phyloP scores from a whole-genome alignment of 1,139 yeast genomes.

The Pichia sp. region DNA sequence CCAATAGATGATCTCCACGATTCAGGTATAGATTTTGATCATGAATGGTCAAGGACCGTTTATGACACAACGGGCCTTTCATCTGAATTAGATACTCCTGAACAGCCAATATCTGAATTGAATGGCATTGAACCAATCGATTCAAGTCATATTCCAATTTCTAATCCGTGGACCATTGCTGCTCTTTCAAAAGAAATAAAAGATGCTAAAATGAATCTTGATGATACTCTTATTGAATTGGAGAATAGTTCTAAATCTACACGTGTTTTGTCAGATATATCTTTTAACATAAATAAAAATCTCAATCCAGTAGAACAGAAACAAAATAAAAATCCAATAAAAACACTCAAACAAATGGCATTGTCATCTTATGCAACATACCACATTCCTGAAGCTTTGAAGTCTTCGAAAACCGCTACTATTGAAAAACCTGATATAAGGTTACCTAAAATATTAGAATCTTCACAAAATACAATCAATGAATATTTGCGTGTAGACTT shows the following conservation, averaged over 20 bases:
- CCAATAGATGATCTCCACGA: no score
- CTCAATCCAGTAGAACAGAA: background rate
- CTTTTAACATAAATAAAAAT: no score
- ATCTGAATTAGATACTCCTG: background rate
- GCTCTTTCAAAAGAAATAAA: constrained; percentile 17
- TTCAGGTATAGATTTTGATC: background rate
- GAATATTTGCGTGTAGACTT: background rate
- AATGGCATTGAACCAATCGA: background rate
- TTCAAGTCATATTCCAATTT: constrained; percentile 21
- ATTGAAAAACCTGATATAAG: background rate
- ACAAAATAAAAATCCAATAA: no score
- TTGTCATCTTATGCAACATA: constrained; percentile 5
- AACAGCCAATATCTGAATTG: no score
- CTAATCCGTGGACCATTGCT: constrained; percentile 30
- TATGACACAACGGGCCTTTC: constrained; percentile 11
- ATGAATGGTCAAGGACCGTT: constrained; percentile 23
- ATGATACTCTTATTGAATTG: background rate
- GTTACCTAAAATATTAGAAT: constrained; percentile 10
- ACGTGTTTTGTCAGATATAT: no score
- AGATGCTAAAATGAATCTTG: background rate
- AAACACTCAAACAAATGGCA: constrained; percentile 4
- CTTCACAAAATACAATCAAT: constrained; percentile 9
- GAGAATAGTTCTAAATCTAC: no score
- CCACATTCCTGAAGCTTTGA: background rate
- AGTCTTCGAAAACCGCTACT: background rate